Evolutionary conservation across 139 green algal genomes (phyloP).

Genomic region (Chlorella vulgaris): DNA sequence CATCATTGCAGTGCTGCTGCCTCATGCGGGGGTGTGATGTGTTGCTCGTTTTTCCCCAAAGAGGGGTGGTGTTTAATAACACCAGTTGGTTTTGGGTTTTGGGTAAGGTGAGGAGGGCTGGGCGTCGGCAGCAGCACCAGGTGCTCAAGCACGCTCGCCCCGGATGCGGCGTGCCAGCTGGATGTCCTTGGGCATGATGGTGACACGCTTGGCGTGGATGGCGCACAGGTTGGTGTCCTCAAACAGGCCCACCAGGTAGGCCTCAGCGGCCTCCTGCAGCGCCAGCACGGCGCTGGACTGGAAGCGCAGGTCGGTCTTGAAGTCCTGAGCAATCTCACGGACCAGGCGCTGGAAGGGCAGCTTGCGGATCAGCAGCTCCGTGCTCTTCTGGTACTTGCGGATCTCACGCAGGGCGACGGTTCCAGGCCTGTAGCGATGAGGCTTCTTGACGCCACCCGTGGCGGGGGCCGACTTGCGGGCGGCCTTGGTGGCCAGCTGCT

Average conservation of each 20-base stretch:
- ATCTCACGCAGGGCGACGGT: conserved; percentile 84
- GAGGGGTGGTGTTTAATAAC: too few relatives aligned
- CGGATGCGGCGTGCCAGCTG: conserved; percentile 94
- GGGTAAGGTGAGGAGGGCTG: too few relatives aligned
- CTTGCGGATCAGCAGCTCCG: conserved; percentile 93
- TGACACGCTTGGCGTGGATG: conserved; percentile 91
- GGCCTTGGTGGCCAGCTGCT: conserved; percentile 95
- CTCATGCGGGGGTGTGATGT: too few relatives aligned
- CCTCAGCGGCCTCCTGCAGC: conserved; percentile 95
- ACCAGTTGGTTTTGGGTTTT: too few relatives aligned
- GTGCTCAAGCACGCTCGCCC: conserved; percentile 69
- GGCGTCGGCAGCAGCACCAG: background rate
- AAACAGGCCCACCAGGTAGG: conserved; percentile 96
- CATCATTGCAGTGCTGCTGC: too few relatives aligned
- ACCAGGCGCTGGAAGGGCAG: conserved; percentile 97
- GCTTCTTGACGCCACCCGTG: conserved; percentile 84
- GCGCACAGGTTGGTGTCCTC: conserved; percentile 74
- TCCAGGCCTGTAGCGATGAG: conserved; percentile 44
- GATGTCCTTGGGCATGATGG: conserved; percentile 98
- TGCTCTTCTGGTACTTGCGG: conserved; percentile 94
- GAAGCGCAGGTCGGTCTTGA: conserved; percentile 99
- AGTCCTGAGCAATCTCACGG: conserved; percentile 97
- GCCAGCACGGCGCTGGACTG: conserved; percentile 81
- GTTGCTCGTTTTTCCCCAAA: too few relatives aligned
- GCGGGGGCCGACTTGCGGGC: conserved; percentile 43